Conservation (phyloP, 305 asterid genomes). For the Solanum chacoense region DNA sequence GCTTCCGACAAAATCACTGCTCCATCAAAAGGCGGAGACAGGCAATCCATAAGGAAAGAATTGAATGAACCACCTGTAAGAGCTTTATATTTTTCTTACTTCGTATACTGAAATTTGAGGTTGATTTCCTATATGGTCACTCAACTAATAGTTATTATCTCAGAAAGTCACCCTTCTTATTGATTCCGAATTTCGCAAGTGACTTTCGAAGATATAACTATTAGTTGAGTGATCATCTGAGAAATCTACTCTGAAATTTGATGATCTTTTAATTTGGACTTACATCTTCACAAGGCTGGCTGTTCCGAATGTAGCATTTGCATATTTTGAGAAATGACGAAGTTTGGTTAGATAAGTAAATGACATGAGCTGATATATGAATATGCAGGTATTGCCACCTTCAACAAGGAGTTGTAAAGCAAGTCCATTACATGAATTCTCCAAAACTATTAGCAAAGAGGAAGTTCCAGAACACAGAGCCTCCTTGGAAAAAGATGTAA, state of each 20-base stretch:
- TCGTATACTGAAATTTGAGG: neutral
- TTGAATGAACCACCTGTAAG: conserved; percentile 27
- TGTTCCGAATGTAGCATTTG: neutral
- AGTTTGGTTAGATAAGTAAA: neutral
- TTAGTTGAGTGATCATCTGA: neutral
- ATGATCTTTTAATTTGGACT: neutral
- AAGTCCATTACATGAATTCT: conserved; percentile 24
- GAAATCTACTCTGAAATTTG: neutral
- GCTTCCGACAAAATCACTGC: conserved; percentile 31
- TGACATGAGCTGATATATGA: neutral
- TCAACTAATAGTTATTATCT: neutral
- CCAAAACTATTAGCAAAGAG: conserved; percentile 14
- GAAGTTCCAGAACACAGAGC: conserved; percentile 22
- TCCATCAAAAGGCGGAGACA: conserved; percentile 11
- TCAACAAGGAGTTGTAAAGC: conserved; percentile 21
- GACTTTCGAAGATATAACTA: neutral
- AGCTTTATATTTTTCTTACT: neutral
- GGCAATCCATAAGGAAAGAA: conserved; percentile 7
- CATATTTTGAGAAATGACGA: neutral
- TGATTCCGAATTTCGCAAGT: neutral
- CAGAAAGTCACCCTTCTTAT: neutral
- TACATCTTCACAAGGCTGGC: neutral
- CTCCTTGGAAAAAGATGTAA: conserved; percentile 49
- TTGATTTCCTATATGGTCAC: neutral
- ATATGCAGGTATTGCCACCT: conserved; percentile 27